A percentile compares a stretch with the other conserved stretches of the same genome.
Evolutionary conservation across 1,139 yeast species (phyloP).

Genomic region (Pichia sp.): DNA sequence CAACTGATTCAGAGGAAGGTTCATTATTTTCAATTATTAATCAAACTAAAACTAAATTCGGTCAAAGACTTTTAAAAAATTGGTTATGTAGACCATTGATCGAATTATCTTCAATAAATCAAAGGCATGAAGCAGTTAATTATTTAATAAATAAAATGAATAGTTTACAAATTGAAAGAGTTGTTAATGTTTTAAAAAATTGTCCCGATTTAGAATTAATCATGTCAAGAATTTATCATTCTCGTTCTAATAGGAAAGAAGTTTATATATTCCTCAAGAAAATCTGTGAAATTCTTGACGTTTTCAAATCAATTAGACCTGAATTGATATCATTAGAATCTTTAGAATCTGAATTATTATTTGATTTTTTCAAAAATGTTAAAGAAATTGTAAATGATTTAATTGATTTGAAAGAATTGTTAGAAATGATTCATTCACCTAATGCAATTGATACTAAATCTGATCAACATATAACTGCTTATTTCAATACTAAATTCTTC

Average conservation of each 20-base stretch:
- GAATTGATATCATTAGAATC: slow-evolving; percentile 13
- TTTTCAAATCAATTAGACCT: slow-evolving; percentile 26
- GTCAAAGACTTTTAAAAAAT: slow-evolving; percentile 52
- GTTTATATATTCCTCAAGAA: slow-evolving; percentile 51
- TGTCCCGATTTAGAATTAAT: slow-evolving; percentile 64
- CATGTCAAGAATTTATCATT: slow-evolving; percentile 63
- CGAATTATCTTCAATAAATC: slow-evolving; percentile 43
- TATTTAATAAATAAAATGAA: slow-evolving; percentile 35
- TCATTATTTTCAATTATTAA: slow-evolving; percentile 73
- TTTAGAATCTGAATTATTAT: slow-evolving; percentile 15
- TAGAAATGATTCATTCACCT: slow-evolving; percentile 50
- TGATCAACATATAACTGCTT: slow-evolving; percentile 42
- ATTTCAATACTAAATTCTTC: slow-evolving; percentile 41
- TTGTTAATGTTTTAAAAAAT: slow-evolving; percentile 38
- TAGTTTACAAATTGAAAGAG: slow-evolving; percentile 40
- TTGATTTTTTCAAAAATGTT: slow-evolving; percentile 8
- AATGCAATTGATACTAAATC: slow-evolving; percentile 45
- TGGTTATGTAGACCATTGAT: slow-evolving; percentile 77
- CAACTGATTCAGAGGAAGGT: slow-evolving; percentile 52
- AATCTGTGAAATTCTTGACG: slow-evolving; percentile 34
- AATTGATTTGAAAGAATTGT: slow-evolving; percentile 28
- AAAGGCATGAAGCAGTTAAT: slow-evolving; percentile 57
- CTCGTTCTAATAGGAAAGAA: slow-evolving; percentile 58
- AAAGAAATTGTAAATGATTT: slow-evolving; percentile 13
- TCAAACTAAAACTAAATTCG: slow-evolving; percentile 73